Evolutionary conservation across 371 early-diverging fungal species (phyloP), one percentile per base, ranked within the genome.

Genomic region (Rhizopus arrhizus): DNA sequence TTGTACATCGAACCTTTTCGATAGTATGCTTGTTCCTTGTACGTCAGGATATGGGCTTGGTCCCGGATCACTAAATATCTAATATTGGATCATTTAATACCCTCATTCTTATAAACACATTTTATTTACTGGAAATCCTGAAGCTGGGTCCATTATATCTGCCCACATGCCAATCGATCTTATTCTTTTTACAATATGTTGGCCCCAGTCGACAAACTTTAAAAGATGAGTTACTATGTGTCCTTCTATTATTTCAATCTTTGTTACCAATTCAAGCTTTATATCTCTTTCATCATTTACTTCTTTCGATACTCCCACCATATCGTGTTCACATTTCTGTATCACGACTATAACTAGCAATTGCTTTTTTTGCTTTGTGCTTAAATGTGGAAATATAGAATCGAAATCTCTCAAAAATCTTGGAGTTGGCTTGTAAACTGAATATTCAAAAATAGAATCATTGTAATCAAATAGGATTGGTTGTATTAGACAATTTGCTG

Each of bases 91-190:
- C 22, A 2, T 22, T 22, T 22, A 22, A 22, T 22, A 22, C 22
- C 22, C 22, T 22, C 22, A 22, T 22, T 22, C 1, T 22, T 22
- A 22, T 22, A 22, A 22, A 2, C 2, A 22, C 22, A 59, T 49
- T 16, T 12, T 42, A 62, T 73, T 74, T 77, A 90, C 85, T 1
- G 96, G 92, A 74, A 85, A 91, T 2, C 96, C 96, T 7, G 93
- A 92, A 33, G 93, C 91, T n/a, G 96, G 96, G 69, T 95, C 95
- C 38, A 93, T 93, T 42, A 92, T 72, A 77, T 96, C 96, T 0
- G 91, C 91, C 94, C 94, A 96, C 81, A 87, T 83, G 11, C 91
- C 92, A 28, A 70, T 61, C 5, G 68, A 64, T 36, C 70, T 75
- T 11, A 95, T 69, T 3, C 78, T 69, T 7, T 75, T 59, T 15